Evolutionary conservation across 1,284 basidiomycete species (phyloP).

Genomic region (Fomitopsis betulina): DNA sequence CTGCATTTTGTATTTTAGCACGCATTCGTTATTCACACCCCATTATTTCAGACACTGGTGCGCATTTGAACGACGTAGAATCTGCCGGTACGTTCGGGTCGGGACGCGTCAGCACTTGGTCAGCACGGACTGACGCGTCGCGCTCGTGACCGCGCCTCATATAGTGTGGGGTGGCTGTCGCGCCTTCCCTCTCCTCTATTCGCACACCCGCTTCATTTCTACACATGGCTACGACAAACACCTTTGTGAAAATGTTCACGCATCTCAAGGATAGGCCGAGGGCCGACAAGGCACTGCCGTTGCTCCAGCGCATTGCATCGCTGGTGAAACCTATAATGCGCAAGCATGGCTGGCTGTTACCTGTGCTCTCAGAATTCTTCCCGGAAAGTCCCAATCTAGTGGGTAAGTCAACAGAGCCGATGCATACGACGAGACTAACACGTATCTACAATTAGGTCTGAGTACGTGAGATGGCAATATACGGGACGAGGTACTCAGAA

Average conservation of each 20-base stretch:
- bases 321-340: slow-evolving; percentile 89
- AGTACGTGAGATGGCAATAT: slow-evolving; percentile 23
- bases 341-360: slow-evolving; percentile 75
- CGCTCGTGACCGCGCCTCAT: not conserved
- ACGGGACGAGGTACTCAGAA: slow-evolving; percentile 3
- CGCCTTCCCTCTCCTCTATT: not conserved
- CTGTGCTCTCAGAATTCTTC: slow-evolving; percentile 83
- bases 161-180: not conserved
- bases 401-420: slow-evolving; percentile 42
- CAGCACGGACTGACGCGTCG: slow-evolving; percentile 4
- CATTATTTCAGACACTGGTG: not conserved
- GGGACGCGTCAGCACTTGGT: slow-evolving; percentile 4
- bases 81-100: not conserved
- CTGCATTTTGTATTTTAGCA: not conserved
- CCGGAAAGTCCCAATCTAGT: slow-evolving; percentile 70
- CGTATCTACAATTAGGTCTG: slow-evolving; percentile 27
- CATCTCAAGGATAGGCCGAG: slow-evolving; percentile 61
- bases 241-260: slow-evolving; percentile 59
- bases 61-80: not conserved
- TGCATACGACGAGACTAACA: not conserved
- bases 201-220: not conserved
- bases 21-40: not conserved
- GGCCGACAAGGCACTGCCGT: slow-evolving; percentile 53
- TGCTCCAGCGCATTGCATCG: slow-evolving; percentile 73
- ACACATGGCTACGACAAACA: slow-evolving; percentile 25